Conservation (phyloP, 192 early-diverging fungal species). For the Rhizophagus sp. region DNA sequence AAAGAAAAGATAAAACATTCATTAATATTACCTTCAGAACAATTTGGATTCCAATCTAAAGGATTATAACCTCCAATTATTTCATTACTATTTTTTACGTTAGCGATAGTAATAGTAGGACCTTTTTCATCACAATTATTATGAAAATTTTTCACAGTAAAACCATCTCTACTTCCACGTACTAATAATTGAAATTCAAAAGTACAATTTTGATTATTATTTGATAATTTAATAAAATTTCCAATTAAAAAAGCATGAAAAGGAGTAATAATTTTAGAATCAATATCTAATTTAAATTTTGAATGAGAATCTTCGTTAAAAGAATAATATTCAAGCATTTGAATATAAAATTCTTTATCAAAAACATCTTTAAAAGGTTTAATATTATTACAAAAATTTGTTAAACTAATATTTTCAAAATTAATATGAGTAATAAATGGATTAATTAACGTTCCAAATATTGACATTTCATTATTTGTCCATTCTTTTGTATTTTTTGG, state of each 20-base stretch:
- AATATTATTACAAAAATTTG: not conserved
- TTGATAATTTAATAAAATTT: not conserved
- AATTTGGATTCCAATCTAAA: constrained; percentile 21
- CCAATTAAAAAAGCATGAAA: not conserved
- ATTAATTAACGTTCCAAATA: not conserved
- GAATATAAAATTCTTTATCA: not conserved
- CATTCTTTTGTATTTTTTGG: not conserved
- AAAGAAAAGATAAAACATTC: constrained; percentile 2
- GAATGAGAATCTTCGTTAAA: not conserved
- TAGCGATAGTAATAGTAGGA: constrained; percentile 26
- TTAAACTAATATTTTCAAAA: not conserved
- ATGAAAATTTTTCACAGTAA: not conserved
- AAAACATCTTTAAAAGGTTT: not conserved
- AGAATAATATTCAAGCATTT: not conserved
- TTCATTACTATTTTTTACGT: constrained; percentile 22
- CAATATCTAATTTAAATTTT: not conserved
- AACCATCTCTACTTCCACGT: constrained; percentile 19
- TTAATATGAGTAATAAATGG: not conserved
- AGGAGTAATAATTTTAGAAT: not conserved
- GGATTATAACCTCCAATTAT: constrained; percentile 36
- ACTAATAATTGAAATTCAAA: constrained; percentile 5
- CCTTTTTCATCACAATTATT: constrained; percentile 27
- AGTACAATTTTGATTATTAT: not conserved
- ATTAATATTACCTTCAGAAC: not conserved
- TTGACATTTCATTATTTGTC: not conserved